Evolutionary conservation across 352 stramenopile genomes (phyloP).

Genomic region (Phytophthora constricta): DNA sequence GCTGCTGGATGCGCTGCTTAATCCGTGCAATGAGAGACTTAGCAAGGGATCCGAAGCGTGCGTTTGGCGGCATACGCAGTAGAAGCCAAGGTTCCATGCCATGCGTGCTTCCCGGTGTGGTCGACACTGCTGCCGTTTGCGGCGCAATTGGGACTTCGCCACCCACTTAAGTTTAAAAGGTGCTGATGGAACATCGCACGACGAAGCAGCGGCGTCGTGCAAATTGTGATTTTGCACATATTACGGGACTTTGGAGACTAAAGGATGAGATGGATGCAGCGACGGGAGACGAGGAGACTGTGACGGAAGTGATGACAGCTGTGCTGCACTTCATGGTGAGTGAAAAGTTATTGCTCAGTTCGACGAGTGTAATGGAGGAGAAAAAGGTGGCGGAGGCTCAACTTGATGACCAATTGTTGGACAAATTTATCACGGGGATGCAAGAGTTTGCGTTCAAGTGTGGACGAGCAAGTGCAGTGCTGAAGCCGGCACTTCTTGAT

Average conservation of each 20-base stretch:
- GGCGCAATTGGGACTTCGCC: slow-evolving; percentile 43
- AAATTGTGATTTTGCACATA: slow-evolving; percentile 69
- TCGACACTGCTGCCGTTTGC: slow-evolving; percentile 63
- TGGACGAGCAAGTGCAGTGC: slow-evolving; percentile 36
- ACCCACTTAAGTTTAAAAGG: slow-evolving; percentile 34
- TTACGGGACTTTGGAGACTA: slow-evolving; percentile 62
- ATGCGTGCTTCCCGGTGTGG: slow-evolving; percentile 73
- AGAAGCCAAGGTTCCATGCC: slow-evolving; percentile 62
- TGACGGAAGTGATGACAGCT: slow-evolving; percentile 28
- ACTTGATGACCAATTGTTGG: slow-evolving; percentile 65
- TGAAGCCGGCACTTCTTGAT: slow-evolving; percentile 32
- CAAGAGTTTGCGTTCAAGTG: slow-evolving; percentile 67
- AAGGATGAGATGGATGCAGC: slow-evolving; percentile 47
- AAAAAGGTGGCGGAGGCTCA: slow-evolving; percentile 12
- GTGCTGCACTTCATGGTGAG: slow-evolving; percentile 42
- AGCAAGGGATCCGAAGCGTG: slow-evolving; percentile 38
- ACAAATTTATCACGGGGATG: slow-evolving; percentile 64
- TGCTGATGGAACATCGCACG: slow-evolving; percentile 24
- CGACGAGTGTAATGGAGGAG: neutral
- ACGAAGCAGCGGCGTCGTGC: slow-evolving; percentile 22
- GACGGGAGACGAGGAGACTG: slow-evolving; percentile 9
- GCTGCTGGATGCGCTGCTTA: slow-evolving; percentile 60
- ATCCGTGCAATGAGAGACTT: slow-evolving; percentile 38
- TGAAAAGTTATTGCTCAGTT: slow-evolving; percentile 26
- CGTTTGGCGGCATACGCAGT: slow-evolving; percentile 43